phyloP scores from a whole-genome alignment of 352 stramenopile species.

The Blastocystis sp. region DNA sequence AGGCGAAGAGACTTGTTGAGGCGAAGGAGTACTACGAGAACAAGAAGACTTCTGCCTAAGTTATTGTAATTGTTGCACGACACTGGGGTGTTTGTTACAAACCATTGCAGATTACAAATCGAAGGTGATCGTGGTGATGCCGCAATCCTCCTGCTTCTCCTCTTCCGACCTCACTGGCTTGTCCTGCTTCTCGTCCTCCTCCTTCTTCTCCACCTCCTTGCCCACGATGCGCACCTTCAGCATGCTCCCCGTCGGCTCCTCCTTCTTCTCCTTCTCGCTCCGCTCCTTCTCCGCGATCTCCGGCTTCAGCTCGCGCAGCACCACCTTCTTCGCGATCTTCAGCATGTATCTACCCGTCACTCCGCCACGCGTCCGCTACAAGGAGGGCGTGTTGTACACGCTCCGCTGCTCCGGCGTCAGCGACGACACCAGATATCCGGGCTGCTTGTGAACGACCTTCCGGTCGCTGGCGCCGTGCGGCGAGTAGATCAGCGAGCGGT shows the following conservation, averaged over 20 bases:
- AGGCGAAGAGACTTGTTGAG: constrained; percentile 62
- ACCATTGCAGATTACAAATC: neutral
- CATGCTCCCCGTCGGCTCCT: neutral
- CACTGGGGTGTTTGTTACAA: neutral
- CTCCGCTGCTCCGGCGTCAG: constrained; percentile 30
- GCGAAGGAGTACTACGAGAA: constrained; percentile 67
- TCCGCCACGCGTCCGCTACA: neutral
- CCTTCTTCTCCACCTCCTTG: neutral
- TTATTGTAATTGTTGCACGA: neutral
- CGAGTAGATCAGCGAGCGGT: neutral
- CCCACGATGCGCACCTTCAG: neutral
- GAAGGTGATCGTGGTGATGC: neutral
- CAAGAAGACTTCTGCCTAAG: constrained; percentile 72
- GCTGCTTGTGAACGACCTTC: neutral
- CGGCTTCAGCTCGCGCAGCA: constrained; percentile 33
- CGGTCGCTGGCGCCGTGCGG: neutral
- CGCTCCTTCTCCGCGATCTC: constrained; percentile 43
- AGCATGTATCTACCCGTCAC: constrained; percentile 42
- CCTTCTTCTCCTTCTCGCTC: constrained; percentile 48
- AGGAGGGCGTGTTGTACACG: constrained; percentile 46
- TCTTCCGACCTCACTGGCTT: neutral
- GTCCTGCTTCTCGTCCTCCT: neutral
- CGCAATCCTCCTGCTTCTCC: neutral
- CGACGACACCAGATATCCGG: neutral
- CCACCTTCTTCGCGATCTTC: constrained; percentile 66